These are phyloP conservation scores for Pulveroboletus sp. DNA, from an alignment of 768 basidiomycete genomes.

Conservation along the genomic window DNA sequence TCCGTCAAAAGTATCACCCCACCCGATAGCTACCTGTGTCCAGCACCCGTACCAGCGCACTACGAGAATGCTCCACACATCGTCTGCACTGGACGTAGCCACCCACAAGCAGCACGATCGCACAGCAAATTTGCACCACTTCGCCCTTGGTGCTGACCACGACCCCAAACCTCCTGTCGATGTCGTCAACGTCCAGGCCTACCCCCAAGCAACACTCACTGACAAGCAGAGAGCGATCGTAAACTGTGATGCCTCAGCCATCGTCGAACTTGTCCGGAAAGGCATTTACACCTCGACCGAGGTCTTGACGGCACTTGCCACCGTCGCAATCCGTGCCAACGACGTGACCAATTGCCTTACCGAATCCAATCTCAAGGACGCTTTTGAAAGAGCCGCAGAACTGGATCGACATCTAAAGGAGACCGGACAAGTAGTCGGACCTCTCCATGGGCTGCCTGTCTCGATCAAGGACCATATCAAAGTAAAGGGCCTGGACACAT, in stretches of 20 bases:
- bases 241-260: conserved; percentile 27
- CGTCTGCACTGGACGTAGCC: conserved; percentile 11
- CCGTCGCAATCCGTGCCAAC: conserved; percentile 26
- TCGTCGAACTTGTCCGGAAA: conserved; percentile 20
- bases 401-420: conserved; percentile 43
- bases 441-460: conserved; percentile 41
- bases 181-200: conserved; percentile 20
- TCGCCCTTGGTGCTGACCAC: background rate
- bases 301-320: conserved; percentile 26
- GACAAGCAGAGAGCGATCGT: conserved; percentile 26
- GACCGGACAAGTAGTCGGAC: conserved; percentile 47
- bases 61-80: conserved; percentile 5
- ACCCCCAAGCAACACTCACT: conserved; percentile 25
- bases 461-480: conserved; percentile 47
- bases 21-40: conserved; percentile 1
- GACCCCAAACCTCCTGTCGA: conserved; percentile 1
- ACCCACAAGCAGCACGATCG: conserved; percentile 25
- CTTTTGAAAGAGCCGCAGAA: conserved; percentile 41
- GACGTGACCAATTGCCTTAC: conserved; percentile 48
- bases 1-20: background rate
- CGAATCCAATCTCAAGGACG: conserved; percentile 55
- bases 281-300: conserved; percentile 22
- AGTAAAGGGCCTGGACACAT: conserved; percentile 39
- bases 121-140: conserved; percentile 11
- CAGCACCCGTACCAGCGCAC: background rate